Evolutionary conservation across 441 rosid genomes (phyloP).

Genomic region (Breynia disticha): DNA sequence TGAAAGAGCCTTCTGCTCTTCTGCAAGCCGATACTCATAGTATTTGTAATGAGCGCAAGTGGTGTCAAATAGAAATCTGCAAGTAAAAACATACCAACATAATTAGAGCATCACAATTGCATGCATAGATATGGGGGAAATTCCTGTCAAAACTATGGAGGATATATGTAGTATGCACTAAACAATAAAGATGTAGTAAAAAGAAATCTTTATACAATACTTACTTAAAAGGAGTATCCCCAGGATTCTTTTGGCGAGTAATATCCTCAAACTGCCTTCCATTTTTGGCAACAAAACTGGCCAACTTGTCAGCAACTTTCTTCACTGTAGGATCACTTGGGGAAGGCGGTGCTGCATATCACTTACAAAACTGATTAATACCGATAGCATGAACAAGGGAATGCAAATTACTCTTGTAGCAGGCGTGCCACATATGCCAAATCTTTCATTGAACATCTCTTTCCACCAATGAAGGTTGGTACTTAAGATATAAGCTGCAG

Average conservation of each 20-base stretch:
- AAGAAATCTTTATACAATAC: constrained; percentile 19
- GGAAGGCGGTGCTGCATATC: constrained; percentile 89
- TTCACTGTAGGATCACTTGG: constrained; percentile 91
- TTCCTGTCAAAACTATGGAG: too few species aligned
- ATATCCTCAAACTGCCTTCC: constrained; percentile 89
- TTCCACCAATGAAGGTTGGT: constrained; percentile 79
- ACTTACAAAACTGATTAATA: constrained; percentile 99
- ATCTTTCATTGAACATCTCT: constrained; percentile 87
- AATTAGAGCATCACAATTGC: too few species aligned
- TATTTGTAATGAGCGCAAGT: constrained; percentile 75
- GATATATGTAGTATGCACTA: too few species aligned
- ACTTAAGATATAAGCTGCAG: constrained; percentile 88
- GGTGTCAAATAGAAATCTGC: constrained; percentile 80
- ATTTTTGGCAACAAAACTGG: constrained; percentile 94
- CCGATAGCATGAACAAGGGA: constrained; percentile 91
- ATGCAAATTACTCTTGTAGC: constrained; percentile 94
- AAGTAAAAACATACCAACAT: background rate
- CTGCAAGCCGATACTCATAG: constrained; percentile 59
- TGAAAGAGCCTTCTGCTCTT: constrained; percentile 65
- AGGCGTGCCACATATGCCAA: constrained; percentile 82
- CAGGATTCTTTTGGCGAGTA: constrained; percentile 92
- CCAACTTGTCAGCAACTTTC: constrained; percentile 92
- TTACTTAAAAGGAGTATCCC: constrained; percentile 88
- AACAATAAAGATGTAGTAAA: too few species aligned
- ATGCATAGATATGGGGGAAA: too few species aligned